These are phyloP conservation scores for Neopestalotiopsis clavispora DNA, from an alignment of 2,329 filamentous ascomycete genomes.

Conservation along the genomic window DNA sequence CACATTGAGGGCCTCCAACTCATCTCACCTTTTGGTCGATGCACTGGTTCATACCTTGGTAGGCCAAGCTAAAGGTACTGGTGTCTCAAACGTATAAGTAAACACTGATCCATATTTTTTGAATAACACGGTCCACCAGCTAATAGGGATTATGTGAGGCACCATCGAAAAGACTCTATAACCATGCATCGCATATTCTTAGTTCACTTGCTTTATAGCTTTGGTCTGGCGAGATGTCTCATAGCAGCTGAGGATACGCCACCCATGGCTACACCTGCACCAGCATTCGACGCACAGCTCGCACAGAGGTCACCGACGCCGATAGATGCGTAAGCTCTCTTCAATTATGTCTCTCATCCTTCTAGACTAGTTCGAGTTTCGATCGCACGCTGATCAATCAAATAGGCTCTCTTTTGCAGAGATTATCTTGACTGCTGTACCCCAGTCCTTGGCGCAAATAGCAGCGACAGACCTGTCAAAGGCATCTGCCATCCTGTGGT, in stretches of 20 bases:
- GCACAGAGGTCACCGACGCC: background rate
- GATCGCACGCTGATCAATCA: background rate
- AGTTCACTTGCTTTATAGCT: background rate
- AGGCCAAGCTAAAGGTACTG: background rate
- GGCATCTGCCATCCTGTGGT: constrained; percentile 2
- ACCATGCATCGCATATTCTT: background rate
- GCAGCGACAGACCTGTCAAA: background rate
- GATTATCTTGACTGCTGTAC: background rate
- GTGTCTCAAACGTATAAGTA: background rate
- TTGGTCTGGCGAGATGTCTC: background rate
- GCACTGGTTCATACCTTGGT: background rate
- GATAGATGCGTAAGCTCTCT: background rate
- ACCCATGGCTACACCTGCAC: background rate
- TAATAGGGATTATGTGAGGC: background rate
- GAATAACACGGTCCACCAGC: background rate
- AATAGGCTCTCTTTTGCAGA: background rate
- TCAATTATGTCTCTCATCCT: background rate
- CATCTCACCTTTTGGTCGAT: background rate
- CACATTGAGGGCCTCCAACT: background rate
- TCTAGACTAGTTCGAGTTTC: background rate
- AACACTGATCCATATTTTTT: background rate
- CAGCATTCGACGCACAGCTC: background rate
- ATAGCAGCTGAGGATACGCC: background rate
- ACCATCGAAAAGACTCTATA: background rate
- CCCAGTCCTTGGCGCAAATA: background rate